Evolutionary conservation across 2,329 filamentous ascomycete species (phyloP).

Genomic region (Sarocladiaceae sp.): DNA sequence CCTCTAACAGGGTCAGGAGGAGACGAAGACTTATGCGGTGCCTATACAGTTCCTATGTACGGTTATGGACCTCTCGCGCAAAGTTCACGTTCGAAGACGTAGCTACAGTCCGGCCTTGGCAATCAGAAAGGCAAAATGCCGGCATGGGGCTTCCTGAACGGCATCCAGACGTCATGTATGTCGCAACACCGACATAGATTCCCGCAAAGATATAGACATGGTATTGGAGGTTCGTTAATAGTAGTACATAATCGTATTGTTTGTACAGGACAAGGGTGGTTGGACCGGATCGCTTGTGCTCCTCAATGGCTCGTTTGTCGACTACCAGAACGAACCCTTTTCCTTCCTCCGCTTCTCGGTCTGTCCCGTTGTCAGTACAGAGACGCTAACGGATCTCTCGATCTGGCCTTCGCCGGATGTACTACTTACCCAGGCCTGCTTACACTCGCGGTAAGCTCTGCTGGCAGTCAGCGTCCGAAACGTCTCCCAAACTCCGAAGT

Average conservation of each 20-base stretch:
- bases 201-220: too few species aligned
- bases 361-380: constrained; percentile 2
- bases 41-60: too few species aligned
- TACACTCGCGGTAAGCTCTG: constrained; percentile 82
- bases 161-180: too few species aligned
- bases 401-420: neutral
- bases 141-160: too few species aligned
- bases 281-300: too few species aligned
- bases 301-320: neutral
- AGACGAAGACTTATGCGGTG: too few species aligned
- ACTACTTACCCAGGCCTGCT: constrained; percentile 76
- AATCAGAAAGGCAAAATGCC: too few species aligned
- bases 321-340: constrained; percentile 3
- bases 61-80: too few species aligned
- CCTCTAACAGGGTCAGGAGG: too few species aligned
- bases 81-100: too few species aligned
- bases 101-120: too few species aligned
- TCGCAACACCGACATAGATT: too few species aligned
- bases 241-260: neutral
- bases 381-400: neutral
- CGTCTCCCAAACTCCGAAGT: neutral
- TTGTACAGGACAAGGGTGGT: neutral
- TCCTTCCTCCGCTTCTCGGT: constrained; percentile 11
- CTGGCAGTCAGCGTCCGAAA: neutral
- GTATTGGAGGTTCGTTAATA: neutral